Evolutionary conservation across 306 rosid genomes (phyloP).

Genomic region (Boehmeria nivea): DNA sequence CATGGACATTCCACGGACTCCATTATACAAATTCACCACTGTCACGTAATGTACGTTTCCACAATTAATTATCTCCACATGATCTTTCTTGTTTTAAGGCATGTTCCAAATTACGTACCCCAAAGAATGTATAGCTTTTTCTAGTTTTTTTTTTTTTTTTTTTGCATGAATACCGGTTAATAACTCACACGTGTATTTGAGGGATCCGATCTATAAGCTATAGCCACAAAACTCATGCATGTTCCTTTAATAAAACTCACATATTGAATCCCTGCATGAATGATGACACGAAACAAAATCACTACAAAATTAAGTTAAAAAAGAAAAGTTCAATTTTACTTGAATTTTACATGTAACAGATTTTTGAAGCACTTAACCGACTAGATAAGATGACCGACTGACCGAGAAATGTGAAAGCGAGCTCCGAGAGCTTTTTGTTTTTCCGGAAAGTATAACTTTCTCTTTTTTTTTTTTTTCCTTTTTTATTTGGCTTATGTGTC

Average conservation of each 20-base stretch:
- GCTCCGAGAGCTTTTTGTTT: not conserved
- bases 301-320: not conserved
- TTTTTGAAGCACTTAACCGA: not conserved
- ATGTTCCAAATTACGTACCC: not conserved
- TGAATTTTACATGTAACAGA: not conserved
- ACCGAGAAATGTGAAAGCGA: constrained; percentile 2
- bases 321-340: not conserved
- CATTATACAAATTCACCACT: not conserved
- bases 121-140: not conserved
- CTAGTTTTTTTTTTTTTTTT: no score
- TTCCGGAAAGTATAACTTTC: not conserved
- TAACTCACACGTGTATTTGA: not conserved
- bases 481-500: not conserved
- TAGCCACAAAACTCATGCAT: not conserved
- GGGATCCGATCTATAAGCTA: not conserved
- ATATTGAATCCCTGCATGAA: not conserved
- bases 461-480: not conserved
- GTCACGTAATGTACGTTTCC: not conserved
- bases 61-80: not conserved
- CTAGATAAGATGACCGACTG: constrained; percentile 1
- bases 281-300: not conserved
- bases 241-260: not conserved
- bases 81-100: not conserved
- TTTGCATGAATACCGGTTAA: not conserved
- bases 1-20: not conserved